phyloP scores from a whole-genome alignment of 257 asterid genomes.

The Solanum stenotomum region DNA sequence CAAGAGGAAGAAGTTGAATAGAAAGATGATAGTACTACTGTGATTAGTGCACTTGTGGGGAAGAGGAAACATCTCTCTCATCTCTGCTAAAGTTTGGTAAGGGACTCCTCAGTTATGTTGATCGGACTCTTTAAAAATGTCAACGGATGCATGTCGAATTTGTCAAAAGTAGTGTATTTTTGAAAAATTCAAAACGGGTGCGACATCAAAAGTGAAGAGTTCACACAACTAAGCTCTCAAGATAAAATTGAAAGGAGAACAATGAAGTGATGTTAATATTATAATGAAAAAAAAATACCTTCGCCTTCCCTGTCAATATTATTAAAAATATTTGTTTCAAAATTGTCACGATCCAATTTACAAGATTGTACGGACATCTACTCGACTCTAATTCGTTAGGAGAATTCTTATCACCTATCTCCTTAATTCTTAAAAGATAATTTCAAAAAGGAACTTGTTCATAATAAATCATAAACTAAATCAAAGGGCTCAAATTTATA shows the following conservation, averaged over 20 bases:
- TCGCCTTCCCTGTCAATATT: not conserved
- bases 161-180: too few relatives aligned
- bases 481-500: not conserved
- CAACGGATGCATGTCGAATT: too few relatives aligned
- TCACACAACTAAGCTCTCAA: not conserved
- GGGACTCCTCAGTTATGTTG: not conserved
- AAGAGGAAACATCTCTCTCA: constrained; percentile 1
- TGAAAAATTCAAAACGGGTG: too few relatives aligned
- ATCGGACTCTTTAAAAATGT: too few relatives aligned
- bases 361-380: not conserved
- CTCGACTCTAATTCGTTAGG: not conserved
- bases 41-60: not conserved
- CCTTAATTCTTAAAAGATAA: not conserved
- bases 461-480: not conserved
- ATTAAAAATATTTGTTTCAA: not conserved
- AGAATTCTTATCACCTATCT: not conserved
- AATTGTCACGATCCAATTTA: not conserved
- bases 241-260: not conserved
- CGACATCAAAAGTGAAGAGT: not conserved
- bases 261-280: not conserved
- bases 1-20: not conserved
- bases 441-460: not conserved
- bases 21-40: not conserved
- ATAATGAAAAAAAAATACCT: too few relatives aligned
- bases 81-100: not conserved